phyloP scores from a whole-genome alignment of 495 filamentous ascomycete species.

The Entonaema liquescens region DNA sequence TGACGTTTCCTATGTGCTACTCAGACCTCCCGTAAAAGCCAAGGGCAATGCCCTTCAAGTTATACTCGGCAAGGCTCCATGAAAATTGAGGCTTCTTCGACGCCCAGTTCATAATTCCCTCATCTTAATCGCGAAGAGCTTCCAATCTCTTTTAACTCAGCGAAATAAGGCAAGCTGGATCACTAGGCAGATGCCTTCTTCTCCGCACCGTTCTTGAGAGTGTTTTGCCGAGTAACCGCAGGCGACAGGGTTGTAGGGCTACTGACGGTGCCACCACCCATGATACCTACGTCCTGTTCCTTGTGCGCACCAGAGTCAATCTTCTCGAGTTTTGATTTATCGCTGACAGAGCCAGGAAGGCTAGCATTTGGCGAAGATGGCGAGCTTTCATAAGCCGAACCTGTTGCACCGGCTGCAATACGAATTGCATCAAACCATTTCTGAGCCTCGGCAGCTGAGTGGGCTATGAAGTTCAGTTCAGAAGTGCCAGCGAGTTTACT shows the following conservation, averaged over 20 bases:
- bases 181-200: conserved; percentile 43
- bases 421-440: conserved; percentile 83
- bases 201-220: conserved; percentile 26
- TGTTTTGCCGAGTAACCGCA: conserved; percentile 26
- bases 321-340: conserved; percentile 25
- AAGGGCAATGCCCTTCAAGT: background rate
- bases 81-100: conserved; percentile 3
- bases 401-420: conserved; percentile 53
- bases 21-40: background rate
- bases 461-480: conserved; percentile 69
- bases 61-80: background rate
- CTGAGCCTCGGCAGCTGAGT: conserved; percentile 75
- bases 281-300: conserved; percentile 52
- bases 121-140: background rate
- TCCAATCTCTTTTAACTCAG: conserved; percentile 6
- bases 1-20: background rate
- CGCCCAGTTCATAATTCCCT: background rate
- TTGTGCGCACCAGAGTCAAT: conserved; percentile 40
- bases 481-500: conserved; percentile 62
- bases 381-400: conserved; percentile 43
- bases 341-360: conserved; percentile 15
- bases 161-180: conserved; percentile 4
- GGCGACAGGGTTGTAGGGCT: conserved; percentile 49
- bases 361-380: conserved; percentile 33
- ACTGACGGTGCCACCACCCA: conserved; percentile 46